Evolutionary conservation across 257 asterid species (phyloP).

Genomic region (Nicotiana benthamiana): DNA sequence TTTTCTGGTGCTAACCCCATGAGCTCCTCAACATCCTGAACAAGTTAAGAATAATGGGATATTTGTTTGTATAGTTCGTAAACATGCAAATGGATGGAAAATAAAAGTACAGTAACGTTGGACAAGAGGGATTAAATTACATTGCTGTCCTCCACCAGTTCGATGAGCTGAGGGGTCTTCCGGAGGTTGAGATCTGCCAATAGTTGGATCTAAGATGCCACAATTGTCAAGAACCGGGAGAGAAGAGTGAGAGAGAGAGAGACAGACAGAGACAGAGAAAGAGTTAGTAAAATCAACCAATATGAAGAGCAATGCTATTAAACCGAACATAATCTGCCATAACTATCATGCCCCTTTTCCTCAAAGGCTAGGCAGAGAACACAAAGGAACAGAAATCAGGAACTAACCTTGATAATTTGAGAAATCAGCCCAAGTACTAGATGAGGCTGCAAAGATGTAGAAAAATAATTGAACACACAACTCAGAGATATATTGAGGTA

Average conservation of each 20-base stretch:
- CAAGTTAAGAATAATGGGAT: slow-evolving; percentile 12
- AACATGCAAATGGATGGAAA: background rate
- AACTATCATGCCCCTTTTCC: background rate
- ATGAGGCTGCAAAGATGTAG: slow-evolving; percentile 69
- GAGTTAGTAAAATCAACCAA: background rate
- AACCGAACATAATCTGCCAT: background rate
- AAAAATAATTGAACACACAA: background rate
- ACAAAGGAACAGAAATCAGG: background rate
- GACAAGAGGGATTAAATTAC: slow-evolving; percentile 32
- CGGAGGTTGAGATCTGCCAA: slow-evolving; percentile 97
- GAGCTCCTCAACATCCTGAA: slow-evolving; percentile 95
- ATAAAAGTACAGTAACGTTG: background rate
- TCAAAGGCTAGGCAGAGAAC: background rate
- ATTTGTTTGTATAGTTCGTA: background rate
- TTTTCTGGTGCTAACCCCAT: slow-evolving; percentile 98
- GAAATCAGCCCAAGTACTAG: slow-evolving; percentile 90
- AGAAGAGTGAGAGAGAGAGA: background rate
- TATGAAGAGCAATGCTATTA: background rate
- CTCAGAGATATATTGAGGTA: background rate
- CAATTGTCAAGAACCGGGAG: background rate
- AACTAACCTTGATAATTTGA: slow-evolving; percentile 89
- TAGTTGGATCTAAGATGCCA: slow-evolving; percentile 66
- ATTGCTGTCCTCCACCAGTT: slow-evolving; percentile 86
- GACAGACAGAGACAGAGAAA: background rate
- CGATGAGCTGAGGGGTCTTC: slow-evolving; percentile 97